Percentiles rank a stretch among this genome's conserved stretches.
Conservation (phyloP, 345 rosid species). For the Bruguiera parviflora region DNA sequence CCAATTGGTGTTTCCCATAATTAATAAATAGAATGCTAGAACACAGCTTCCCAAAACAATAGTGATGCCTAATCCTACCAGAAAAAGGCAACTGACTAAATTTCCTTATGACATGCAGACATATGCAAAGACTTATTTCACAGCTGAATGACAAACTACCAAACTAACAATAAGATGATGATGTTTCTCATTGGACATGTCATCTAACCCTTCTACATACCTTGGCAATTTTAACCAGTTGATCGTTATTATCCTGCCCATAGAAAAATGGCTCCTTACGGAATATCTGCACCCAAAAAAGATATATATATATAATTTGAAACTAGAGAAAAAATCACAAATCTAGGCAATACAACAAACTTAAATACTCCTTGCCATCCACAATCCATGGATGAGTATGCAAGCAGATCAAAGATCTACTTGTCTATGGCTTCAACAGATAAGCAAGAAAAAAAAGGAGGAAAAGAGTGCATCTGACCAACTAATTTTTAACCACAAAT, state of each 20-base stretch:
- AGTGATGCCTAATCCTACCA: not conserved
- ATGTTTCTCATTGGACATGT: not conserved
- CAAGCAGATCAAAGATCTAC: slow-evolving; percentile 27
- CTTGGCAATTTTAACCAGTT: slow-evolving; percentile 95
- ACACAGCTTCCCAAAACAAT: not conserved
- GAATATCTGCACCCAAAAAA: slow-evolving; percentile 66
- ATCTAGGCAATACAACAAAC: slow-evolving; percentile 17
- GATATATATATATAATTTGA: slow-evolving; percentile 16
- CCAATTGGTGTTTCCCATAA: not conserved
- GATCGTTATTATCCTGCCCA: slow-evolving; percentile 98
- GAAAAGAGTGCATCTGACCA: not conserved
- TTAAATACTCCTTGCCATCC: slow-evolving; percentile 24
- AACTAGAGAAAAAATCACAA: slow-evolving; percentile 14
- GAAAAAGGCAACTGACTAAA: not conserved
- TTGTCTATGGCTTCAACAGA: slow-evolving; percentile 11
- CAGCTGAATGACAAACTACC: not conserved
- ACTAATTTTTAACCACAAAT: not conserved
- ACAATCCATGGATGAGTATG: slow-evolving; percentile 29
- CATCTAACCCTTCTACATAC: slow-evolving; percentile 34
- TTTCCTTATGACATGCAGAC: not conserved
- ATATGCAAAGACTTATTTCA: not conserved
- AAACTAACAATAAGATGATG: not conserved
- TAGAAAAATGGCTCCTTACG: slow-evolving; percentile 99
- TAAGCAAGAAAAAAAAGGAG: not conserved
- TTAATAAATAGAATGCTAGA: not conserved